Conservation (phyloP, 208 protist genomes). For the Wallacemonas rigidus region DNA sequence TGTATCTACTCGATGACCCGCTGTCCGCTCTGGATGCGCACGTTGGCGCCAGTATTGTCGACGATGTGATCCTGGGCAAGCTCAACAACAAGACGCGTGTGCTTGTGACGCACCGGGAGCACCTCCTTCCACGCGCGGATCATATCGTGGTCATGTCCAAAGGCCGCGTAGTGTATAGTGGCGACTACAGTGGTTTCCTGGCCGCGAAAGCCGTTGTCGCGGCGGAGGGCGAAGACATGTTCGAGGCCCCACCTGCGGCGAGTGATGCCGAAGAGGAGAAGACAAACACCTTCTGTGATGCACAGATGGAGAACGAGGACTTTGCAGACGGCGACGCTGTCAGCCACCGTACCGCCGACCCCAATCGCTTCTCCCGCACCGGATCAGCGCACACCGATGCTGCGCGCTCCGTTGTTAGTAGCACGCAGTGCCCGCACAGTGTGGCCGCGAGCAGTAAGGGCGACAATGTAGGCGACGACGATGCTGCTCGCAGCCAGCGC, state of each 20-base stretch:
- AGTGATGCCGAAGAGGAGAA: conserved; percentile 17
- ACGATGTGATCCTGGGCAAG: conserved; percentile 47
- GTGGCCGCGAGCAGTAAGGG: background rate
- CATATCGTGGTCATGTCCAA: conserved; percentile 83
- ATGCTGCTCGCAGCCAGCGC: background rate
- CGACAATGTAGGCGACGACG: background rate
- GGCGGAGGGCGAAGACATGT: background rate
- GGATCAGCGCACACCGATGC: background rate
- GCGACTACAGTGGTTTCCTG: conserved; percentile 38
- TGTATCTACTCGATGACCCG: conserved; percentile 93
- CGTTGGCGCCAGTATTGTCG: conserved; percentile 60
- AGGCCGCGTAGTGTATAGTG: conserved; percentile 54
- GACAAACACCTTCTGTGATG: background rate
- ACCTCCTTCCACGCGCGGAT: conserved; percentile 81
- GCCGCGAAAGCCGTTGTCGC: conserved; percentile 13
- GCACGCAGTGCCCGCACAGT: background rate
- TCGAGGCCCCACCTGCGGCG: background rate
- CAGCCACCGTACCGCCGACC: background rate
- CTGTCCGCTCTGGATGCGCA: conserved; percentile 93
- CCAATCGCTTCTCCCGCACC: background rate
- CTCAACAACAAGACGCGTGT: conserved; percentile 86
- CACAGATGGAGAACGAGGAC: too few relatives aligned
- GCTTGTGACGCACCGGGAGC: conserved; percentile 95
- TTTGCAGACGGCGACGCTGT: too few relatives aligned
- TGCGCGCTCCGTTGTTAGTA: background rate